Conservation (phyloP, 2,329 filamentous ascomycete species). For the Lasiodiplodia sp. region DNA sequence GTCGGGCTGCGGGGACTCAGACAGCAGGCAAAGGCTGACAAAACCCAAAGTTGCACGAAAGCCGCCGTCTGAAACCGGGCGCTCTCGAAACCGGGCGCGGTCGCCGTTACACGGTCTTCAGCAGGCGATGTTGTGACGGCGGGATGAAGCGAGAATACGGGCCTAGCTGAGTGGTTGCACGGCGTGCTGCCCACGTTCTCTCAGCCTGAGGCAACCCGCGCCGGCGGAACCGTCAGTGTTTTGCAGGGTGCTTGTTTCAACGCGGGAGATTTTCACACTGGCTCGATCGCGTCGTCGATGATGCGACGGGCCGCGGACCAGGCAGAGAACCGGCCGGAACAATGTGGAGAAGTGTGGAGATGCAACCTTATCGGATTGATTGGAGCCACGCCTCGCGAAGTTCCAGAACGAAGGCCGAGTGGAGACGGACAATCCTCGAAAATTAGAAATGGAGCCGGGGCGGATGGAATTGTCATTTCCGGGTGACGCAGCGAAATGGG, state of each 20-base stretch:
- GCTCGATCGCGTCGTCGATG: constrained; percentile 3
- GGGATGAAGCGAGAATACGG: constrained; percentile 12
- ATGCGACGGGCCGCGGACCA: constrained; percentile 24
- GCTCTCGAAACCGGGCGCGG: constrained; percentile 4
- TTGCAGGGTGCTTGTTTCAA: constrained; percentile 22
- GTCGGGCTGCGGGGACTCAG: constrained; percentile 6
- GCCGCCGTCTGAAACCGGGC: constrained; percentile 6
- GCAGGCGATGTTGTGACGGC: constrained; percentile 23
- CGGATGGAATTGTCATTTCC: background rate
- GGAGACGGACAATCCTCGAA: constrained; percentile 15
- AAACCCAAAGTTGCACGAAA: constrained; percentile 14
- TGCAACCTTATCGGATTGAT: constrained; percentile 19
- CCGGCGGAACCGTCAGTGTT: constrained; percentile 19
- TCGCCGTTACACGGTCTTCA: constrained; percentile 8
- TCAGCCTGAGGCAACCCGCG: constrained; percentile 27
- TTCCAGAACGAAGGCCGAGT: constrained; percentile 26
- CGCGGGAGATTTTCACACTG: constrained; percentile 22
- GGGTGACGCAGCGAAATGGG: constrained; percentile 16
- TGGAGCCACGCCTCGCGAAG: constrained; percentile 14
- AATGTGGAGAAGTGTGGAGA: constrained; percentile 27
- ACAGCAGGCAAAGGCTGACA: constrained; percentile 10
- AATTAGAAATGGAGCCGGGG: constrained; percentile 5
- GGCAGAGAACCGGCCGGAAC: constrained; percentile 10
- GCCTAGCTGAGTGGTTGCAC: constrained; percentile 13
- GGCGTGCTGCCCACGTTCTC: constrained; percentile 26